A percentile compares a stretch with the other conserved stretches of the same genome.
Conservation (phyloP, 257 asterid genomes). For the Datura wrightii region DNA sequence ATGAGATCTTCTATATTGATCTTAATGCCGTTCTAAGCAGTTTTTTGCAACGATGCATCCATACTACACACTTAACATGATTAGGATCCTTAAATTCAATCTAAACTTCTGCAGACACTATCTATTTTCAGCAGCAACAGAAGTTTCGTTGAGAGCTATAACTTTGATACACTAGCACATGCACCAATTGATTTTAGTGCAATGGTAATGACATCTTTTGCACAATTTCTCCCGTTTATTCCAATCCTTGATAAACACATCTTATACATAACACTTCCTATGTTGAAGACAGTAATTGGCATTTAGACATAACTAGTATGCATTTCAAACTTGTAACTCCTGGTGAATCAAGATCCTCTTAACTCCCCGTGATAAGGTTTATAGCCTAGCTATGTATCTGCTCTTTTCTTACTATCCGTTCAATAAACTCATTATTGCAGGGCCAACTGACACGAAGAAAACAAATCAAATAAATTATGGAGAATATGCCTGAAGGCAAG, state of each 20-base stretch:
- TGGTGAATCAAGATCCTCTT: not conserved
- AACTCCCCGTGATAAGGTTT: not conserved
- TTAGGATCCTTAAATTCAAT: not conserved
- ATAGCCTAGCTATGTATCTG: not conserved
- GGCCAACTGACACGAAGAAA: not conserved
- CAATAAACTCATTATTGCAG: not conserved
- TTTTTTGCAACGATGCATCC: not conserved
- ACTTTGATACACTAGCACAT: not conserved
- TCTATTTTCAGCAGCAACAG: not conserved
- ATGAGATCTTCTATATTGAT: not conserved
- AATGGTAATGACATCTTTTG: not conserved
- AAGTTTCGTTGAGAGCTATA: not conserved
- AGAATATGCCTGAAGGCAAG: not conserved
- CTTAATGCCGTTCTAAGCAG: not conserved
- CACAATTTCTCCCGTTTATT: not conserved
- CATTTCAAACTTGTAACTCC: not conserved
- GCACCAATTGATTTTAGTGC: not conserved
- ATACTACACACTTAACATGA: not conserved
- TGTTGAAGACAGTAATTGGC: constrained; percentile 1
- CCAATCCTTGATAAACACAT: not conserved
- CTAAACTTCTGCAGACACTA: not conserved
- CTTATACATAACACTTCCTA: not conserved
- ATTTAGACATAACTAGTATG: not conserved
- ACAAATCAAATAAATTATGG: not conserved
- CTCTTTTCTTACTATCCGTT: not conserved